Conservation (phyloP, 345 rosid species). For the Viola odorata region DNA sequence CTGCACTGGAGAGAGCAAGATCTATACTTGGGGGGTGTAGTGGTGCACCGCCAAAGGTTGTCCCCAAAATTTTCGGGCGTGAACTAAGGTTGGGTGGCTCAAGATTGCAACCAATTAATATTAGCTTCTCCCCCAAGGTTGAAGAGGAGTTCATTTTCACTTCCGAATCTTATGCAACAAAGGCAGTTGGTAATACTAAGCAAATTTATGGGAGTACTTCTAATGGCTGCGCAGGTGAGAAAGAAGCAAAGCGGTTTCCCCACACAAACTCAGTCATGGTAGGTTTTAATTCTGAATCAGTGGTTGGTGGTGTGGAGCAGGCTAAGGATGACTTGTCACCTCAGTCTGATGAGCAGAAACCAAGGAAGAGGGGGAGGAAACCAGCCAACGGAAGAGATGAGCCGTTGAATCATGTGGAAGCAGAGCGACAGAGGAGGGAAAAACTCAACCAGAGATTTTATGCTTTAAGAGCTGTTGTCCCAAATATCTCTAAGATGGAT, state of each 20-base stretch:
- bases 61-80: slow-evolving; percentile 79
- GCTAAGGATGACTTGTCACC: slow-evolving; percentile 56
- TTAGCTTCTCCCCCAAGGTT: slow-evolving; percentile 76
- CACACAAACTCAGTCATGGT: slow-evolving; percentile 34
- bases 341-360: slow-evolving; percentile 67
- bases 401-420: slow-evolving; percentile 92
- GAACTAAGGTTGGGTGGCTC: slow-evolving; percentile 76
- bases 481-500: slow-evolving; percentile 9
- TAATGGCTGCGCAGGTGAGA: slow-evolving; percentile 38
- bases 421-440: slow-evolving; percentile 92
- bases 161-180: slow-evolving; percentile 50
- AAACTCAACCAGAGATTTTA: slow-evolving; percentile 96
- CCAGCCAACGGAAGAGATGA: slow-evolving; percentile 98
- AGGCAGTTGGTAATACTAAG: slow-evolving; percentile 38
- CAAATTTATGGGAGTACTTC: slow-evolving; percentile 55
- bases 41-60: slow-evolving; percentile 47
- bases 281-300: slow-evolving; percentile 34
- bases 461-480: slow-evolving; percentile 11
- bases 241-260: slow-evolving; percentile 46
- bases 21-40: slow-evolving; percentile 51
- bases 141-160: slow-evolving; percentile 71
- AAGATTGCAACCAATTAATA: slow-evolving; percentile 58
- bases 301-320: slow-evolving; percentile 42
- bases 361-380: slow-evolving; percentile 93
- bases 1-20: slow-evolving; percentile 51